Evolutionary conservation across 768 basidiomycete genomes (phyloP).

Genomic region (Lactarius deliciosus): DNA sequence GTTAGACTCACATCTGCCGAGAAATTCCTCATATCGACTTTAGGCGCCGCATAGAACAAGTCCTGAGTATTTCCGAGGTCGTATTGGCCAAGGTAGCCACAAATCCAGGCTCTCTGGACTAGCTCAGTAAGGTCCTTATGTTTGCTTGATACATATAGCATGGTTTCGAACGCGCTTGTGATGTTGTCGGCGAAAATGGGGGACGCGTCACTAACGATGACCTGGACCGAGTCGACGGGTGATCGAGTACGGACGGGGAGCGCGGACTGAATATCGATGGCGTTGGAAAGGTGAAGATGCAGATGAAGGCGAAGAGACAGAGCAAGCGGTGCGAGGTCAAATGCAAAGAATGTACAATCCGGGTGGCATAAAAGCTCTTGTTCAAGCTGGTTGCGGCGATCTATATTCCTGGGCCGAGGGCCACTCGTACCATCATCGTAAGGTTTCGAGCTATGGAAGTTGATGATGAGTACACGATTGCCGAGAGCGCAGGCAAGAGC

Average conservation of each 20-base stretch:
- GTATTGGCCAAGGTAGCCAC: constrained; percentile 41
- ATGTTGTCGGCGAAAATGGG: constrained; percentile 32
- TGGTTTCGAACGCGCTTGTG: constrained; percentile 27
- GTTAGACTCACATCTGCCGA: constrained; percentile 36
- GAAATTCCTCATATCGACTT: constrained; percentile 47
- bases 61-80: constrained; percentile 38
- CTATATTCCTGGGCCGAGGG: constrained; percentile 25
- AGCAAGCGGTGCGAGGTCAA: constrained; percentile 52
- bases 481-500: constrained; percentile 49
- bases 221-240: constrained; percentile 45
- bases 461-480: constrained; percentile 31
- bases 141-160: constrained; percentile 21
- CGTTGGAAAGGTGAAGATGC: constrained; percentile 45
- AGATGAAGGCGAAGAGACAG: constrained; percentile 48
- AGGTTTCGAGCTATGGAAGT: constrained; percentile 24
- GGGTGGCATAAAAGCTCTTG: constrained; percentile 47
- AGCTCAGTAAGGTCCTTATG: constrained; percentile 24
- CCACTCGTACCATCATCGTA: not conserved
- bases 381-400: constrained; percentile 37
- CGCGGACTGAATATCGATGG: constrained; percentile 59
- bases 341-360: constrained; percentile 48
- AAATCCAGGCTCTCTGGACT: constrained; percentile 36
- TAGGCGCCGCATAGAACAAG: constrained; percentile 43
- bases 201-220: constrained; percentile 27
- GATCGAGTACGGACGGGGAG: constrained; percentile 41